Evolutionary conservation across 2,329 filamentous ascomycete species (phyloP).

Genomic region (Hypoxylon sp.): DNA sequence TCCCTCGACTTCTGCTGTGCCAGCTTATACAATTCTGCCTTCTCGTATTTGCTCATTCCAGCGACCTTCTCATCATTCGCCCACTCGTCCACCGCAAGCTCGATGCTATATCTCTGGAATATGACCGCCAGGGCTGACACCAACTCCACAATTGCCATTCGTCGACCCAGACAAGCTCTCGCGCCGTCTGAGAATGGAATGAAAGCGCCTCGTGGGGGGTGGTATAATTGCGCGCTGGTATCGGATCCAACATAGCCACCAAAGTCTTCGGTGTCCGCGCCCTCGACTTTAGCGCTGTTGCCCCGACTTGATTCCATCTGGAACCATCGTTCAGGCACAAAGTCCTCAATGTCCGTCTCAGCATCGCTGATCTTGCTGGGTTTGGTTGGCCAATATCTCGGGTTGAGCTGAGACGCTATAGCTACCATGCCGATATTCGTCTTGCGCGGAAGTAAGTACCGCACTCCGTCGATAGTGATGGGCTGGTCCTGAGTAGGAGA

Average conservation of each 20-base stretch:
- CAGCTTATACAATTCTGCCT: constrained; percentile 70
- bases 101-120: constrained; percentile 74
- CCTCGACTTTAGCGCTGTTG: constrained; percentile 40
- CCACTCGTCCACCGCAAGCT: constrained; percentile 77
- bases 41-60: constrained; percentile 63
- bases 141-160: constrained; percentile 73
- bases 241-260: constrained; percentile 73
- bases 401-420: constrained; percentile 75
- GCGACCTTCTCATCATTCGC: constrained; percentile 70
- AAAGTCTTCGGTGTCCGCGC: constrained; percentile 66
- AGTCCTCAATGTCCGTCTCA: constrained; percentile 74
- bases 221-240: constrained; percentile 73
- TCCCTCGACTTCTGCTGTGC: constrained; percentile 70
- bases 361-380: constrained; percentile 61
- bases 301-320: constrained; percentile 51
- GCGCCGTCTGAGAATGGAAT: constrained; percentile 73
- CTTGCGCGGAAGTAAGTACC: constrained; percentile 62
- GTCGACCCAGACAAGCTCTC: constrained; percentile 70
- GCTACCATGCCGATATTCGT: constrained; percentile 70
- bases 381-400: constrained; percentile 77
- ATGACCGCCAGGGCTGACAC: constrained; percentile 68
- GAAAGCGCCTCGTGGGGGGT: constrained; percentile 69
- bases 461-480: constrained; percentile 70
- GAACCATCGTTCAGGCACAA: constrained; percentile 82
- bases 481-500: constrained; percentile 65